These are phyloP conservation scores for Camelina laxa DNA, from an alignment of 345 rosid species.

Conservation along the genomic window DNA sequence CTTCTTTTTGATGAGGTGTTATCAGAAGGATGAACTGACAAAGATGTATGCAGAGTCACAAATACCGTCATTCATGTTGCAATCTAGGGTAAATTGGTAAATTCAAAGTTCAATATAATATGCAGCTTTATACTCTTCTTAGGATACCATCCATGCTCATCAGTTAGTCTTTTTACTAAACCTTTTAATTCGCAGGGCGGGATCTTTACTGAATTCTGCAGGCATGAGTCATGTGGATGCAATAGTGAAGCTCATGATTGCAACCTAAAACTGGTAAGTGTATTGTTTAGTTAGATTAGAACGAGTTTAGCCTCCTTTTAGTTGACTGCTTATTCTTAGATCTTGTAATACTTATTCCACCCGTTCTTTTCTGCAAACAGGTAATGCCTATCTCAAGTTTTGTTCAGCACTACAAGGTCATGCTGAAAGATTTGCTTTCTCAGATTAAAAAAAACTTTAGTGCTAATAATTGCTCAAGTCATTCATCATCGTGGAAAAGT, in stretches of 20 bases:
- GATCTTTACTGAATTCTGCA: constrained; percentile 63
- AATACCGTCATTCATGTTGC: constrained; percentile 60
- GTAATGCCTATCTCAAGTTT: constrained; percentile 72
- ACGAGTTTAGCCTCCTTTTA: not conserved
- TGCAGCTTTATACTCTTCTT: constrained; percentile 28
- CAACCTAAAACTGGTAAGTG: constrained; percentile 69
- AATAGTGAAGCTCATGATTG: constrained; percentile 52
- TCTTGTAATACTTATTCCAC: constrained; percentile 12
- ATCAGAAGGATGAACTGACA: constrained; percentile 75
- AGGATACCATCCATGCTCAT: constrained; percentile 19
- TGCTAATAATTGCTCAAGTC: constrained; percentile 31
- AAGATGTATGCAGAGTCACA: constrained; percentile 63
- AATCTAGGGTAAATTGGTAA: constrained; percentile 71
- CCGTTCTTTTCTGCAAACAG: constrained; percentile 43
- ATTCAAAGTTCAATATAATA: constrained; percentile 36
- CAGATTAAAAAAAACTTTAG: constrained; percentile 38
- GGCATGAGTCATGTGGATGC: constrained; percentile 64
- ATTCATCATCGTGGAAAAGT: constrained; percentile 39
- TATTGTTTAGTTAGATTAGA: constrained; percentile 12
- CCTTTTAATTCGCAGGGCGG: constrained; percentile 62
- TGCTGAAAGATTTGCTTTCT: constrained; percentile 46
- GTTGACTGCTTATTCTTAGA: not conserved
- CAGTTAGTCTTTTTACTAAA: not conserved
- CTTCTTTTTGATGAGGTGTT: constrained; percentile 56
- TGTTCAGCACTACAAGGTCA: constrained; percentile 59